Evolutionary conservation across 129 eudicot genomes (phyloP), one percentile per base, ranked within the genome.

Genomic region (Centaurea solstitialis): DNA sequence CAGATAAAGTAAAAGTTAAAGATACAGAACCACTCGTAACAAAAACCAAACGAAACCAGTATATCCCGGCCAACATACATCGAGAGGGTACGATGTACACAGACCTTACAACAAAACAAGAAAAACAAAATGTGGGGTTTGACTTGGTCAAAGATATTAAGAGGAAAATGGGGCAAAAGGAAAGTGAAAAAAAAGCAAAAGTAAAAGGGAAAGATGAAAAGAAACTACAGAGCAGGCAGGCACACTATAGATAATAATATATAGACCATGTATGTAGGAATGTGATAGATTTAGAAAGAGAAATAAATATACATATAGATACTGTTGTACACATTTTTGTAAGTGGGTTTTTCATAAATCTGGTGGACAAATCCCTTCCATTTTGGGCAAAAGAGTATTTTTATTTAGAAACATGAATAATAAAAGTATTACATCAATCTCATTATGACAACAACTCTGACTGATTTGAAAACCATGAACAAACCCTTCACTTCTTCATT

Each of bases 81-180:
- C n/a, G n/a, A n/a, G n/a, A n/a, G n/a, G n/a, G n/a, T n/a, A n/a
- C n/a, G 61, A 50, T 50, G 61, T 13, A 50, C 1, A 4, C 21
- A 53, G 22, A 53, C 64, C 21, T 53, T 12, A 9, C 11, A 15
- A 45, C 13, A 3, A 53, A 53, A 53, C 62, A 50, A 41, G 2
- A n/a, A 43, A 17, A n/a, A 57, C 22, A n/a, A 8, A 57, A 57
- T n/a, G 20, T 4, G 13, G 17, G 50, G 70, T 33, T 50, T 83
- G 90, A 78, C 85, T 73, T 80, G 96, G 96, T 93, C 98, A 93
- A 90, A 93, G 90, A 80, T 75, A 76, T 57, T 75, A 57, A 17
- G 65, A 23, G 26, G 35, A 78, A 78, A 78, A 68, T 78, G 81
- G 62, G 81, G 50, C 70, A 78, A 75, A 50, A 40, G 86, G 85